These are phyloP conservation scores for Mycena kentingensis DNA, from an alignment of 768 basidiomycete species.

Conservation along the genomic window DNA sequence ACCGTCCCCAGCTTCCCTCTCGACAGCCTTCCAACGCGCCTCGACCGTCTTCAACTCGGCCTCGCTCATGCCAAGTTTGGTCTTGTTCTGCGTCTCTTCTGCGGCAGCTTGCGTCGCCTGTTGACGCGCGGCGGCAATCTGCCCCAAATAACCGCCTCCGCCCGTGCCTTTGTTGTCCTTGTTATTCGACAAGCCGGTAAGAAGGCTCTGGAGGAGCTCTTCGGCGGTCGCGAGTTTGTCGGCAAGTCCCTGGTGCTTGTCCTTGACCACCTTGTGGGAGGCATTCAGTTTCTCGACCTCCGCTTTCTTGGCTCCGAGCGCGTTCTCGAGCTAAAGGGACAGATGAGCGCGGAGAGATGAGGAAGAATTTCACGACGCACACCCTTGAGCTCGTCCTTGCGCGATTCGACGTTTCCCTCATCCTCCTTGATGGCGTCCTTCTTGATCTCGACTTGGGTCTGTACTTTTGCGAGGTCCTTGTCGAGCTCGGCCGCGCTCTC, in stretches of 20 bases:
- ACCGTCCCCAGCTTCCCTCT: slow-evolving; percentile 80
- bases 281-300: slow-evolving; percentile 59
- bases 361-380: slow-evolving; percentile 40
- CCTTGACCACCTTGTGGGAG: slow-evolving; percentile 64
- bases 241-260: slow-evolving; percentile 62
- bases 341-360: background rate
- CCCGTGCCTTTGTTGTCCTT: slow-evolving; percentile 58
- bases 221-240: slow-evolving; percentile 72
- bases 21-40: slow-evolving; percentile 77
- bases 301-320: slow-evolving; percentile 57
- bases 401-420: slow-evolving; percentile 52
- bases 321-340: slow-evolving; percentile 51
- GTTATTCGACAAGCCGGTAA: slow-evolving; percentile 85
- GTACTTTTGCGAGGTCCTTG: slow-evolving; percentile 77
- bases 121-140: slow-evolving; percentile 82
- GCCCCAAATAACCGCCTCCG: slow-evolving; percentile 95
- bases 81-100: slow-evolving; percentile 80
- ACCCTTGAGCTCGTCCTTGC: slow-evolving; percentile 60
- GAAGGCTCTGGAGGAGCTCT: slow-evolving; percentile 91
- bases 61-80: slow-evolving; percentile 74
- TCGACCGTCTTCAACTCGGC: slow-evolving; percentile 80
- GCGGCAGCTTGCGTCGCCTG: slow-evolving; percentile 75
- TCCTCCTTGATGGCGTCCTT: slow-evolving; percentile 78
- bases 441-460: slow-evolving; percentile 85
- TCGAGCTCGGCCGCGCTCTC: slow-evolving; percentile 77